These are phyloP conservation scores for Endocarpon pusillum DNA, from an alignment of 495 filamentous ascomycete species.

Conservation along the genomic window DNA sequence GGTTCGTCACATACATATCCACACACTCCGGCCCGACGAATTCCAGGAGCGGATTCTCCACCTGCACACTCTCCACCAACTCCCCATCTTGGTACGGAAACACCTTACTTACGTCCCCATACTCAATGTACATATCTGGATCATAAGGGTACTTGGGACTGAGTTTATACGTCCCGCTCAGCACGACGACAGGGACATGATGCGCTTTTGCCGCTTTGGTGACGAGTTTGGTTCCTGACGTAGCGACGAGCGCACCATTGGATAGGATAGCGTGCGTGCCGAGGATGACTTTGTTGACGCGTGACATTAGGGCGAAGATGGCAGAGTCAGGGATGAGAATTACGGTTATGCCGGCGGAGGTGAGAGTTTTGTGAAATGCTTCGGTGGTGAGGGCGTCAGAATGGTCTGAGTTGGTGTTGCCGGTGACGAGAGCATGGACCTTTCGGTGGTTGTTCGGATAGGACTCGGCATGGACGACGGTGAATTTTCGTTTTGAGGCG, in stretches of 20 bases:
- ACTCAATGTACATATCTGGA: slow-evolving; percentile 59
- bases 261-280: slow-evolving; percentile 71
- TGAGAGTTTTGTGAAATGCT: slow-evolving; percentile 57
- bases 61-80: slow-evolving; percentile 56
- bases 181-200: slow-evolving; percentile 63
- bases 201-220: slow-evolving; percentile 68
- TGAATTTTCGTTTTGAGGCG: slow-evolving; percentile 71
- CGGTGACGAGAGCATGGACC: slow-evolving; percentile 41
- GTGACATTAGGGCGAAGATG: slow-evolving; percentile 80
- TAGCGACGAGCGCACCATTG: slow-evolving; percentile 67
- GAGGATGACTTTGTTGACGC: slow-evolving; percentile 85
- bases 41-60: slow-evolving; percentile 67
- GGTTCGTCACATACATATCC: slow-evolving; percentile 81
- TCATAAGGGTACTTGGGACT: slow-evolving; percentile 76
- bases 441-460: slow-evolving; percentile 50
- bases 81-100: slow-evolving; percentile 57
- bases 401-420: slow-evolving; percentile 21
- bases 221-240: slow-evolving; percentile 60
- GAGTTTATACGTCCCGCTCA: slow-evolving; percentile 77
- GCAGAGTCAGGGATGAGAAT: slow-evolving; percentile 70
- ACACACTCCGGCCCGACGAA: slow-evolving; percentile 69
- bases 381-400: slow-evolving; percentile 33
- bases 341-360: slow-evolving; percentile 57
- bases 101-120: slow-evolving; percentile 58
- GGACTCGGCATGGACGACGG: slow-evolving; percentile 60